These are phyloP conservation scores for Sporothrix phasma DNA, from an alignment of 2,329 filamentous ascomycete genomes.

Conservation along the genomic window DNA sequence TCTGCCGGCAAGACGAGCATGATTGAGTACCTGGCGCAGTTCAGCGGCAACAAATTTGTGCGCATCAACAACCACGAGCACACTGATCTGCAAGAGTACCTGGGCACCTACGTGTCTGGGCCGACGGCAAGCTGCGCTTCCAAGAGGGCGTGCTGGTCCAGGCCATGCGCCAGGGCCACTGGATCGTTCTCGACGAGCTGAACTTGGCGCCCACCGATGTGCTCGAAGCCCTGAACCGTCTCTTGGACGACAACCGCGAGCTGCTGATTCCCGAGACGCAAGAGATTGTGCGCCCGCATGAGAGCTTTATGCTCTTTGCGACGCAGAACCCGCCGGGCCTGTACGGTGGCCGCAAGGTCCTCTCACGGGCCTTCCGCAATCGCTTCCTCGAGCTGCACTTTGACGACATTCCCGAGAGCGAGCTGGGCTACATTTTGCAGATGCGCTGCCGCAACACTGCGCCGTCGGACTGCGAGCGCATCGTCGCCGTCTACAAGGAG, in stretches of 20 bases:
- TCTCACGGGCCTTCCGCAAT: slow-evolving; percentile 93
- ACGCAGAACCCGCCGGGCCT: slow-evolving; percentile 94
- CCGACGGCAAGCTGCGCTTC: slow-evolving; percentile 76
- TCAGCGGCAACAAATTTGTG: slow-evolving; percentile 92
- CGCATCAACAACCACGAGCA: slow-evolving; percentile 99
- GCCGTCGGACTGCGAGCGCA: slow-evolving; percentile 80
- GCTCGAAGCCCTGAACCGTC: slow-evolving; percentile 85
- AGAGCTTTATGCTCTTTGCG: slow-evolving; percentile 95
- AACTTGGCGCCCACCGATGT: slow-evolving; percentile 97
- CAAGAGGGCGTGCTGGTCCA: slow-evolving; percentile 91
- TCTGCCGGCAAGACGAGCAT: slow-evolving; percentile 98
- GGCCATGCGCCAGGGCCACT: slow-evolving; percentile 84
- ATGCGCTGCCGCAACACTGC: slow-evolving; percentile 77
- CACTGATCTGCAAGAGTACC: slow-evolving; percentile 93
- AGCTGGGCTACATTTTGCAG: slow-evolving; percentile 84
- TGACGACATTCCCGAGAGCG: slow-evolving; percentile 92
- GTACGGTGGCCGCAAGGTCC: slow-evolving; percentile 86
- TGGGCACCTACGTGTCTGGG: slow-evolving; percentile 88
- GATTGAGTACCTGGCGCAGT: slow-evolving; percentile 97
- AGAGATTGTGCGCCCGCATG: slow-evolving; percentile 81
- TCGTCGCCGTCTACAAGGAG: slow-evolving; percentile 89
- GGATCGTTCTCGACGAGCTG: slow-evolving; percentile 96
- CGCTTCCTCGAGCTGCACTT: slow-evolving; percentile 95
- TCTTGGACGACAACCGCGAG: slow-evolving; percentile 93
- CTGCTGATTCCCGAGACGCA: slow-evolving; percentile 94